Base-by-base conservation (phyloP, 306 rosid species). In the Quercus dentata region DNA sequence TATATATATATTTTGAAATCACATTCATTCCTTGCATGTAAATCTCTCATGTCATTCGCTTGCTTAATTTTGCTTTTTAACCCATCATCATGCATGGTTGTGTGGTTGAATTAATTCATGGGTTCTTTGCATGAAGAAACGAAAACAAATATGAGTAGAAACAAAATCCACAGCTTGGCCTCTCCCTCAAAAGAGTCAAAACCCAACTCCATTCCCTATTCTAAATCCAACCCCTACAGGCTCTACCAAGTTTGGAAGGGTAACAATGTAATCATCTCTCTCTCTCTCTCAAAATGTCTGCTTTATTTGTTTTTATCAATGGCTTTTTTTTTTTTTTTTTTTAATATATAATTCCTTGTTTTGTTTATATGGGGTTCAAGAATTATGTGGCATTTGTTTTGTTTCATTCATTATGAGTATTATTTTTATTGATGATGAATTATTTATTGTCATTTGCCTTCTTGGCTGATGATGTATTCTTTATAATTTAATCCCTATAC, bases 171-270 rank as follows among this genome's bases (percentile, higher is more conserved):
- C 12, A 83, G 58, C 54, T 57, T 79, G 83, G 81, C 57, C 77
- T 83, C 80, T 83, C 78, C 85, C 80, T 77, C 91, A 69, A 25
- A 25, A 25, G 27, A 25, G 27, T 25, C 27, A 25, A 52, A 63
- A 73, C 78, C 86, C 21, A 68, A 19, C 71, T 77, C 78, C 41
- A 49, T 63, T 65, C 64, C 88, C 11, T 19, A 78, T 76, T 71
- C 86, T 71, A 52, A 38, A 56, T 71, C 75, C 62, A 74, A 64
- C 55, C 63, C 67, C 80, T 84, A 44, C 75, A 82, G 91, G 81
- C 85, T 87, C 73, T 90, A 89, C 81, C 89, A 85, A 80, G 83
- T 83, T 62, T 92, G 97, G 97, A 88, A 85, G 88, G 97, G 97
- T 78, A 92, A 89, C 75, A 92, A 92, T 87, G 94, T 92, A 87